Conservation (phyloP, 345 rosid species). For the Aurinia saxatilis region DNA sequence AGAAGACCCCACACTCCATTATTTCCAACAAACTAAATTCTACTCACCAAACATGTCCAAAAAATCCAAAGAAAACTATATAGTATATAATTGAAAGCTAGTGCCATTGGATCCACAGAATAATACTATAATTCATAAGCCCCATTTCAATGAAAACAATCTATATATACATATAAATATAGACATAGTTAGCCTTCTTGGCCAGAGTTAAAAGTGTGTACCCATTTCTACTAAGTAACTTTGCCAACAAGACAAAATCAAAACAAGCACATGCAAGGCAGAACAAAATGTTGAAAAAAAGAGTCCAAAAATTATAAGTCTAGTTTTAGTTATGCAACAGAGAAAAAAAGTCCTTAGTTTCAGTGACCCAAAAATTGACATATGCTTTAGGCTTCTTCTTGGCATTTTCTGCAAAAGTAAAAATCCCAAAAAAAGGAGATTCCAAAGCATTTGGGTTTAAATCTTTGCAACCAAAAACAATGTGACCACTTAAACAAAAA, state of each 20-base stretch:
- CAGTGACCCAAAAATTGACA: slow-evolving; percentile 27
- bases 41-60: slow-evolving; percentile 17
- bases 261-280: slow-evolving; percentile 25
- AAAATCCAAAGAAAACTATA: background rate
- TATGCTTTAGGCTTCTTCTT: slow-evolving; percentile 1
- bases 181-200: background rate
- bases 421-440: background rate
- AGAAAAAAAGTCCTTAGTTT: slow-evolving; percentile 13
- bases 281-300: slow-evolving; percentile 10
- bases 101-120: background rate
- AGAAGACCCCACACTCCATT: slow-evolving; percentile 36
- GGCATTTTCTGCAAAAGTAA: slow-evolving; percentile 9
- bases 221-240: background rate
- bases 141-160: slow-evolving; percentile 6
- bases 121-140: background rate
- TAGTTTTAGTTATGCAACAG: slow-evolving; percentile 11
- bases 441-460: too few species aligned
- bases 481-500: slow-evolving; percentile 49
- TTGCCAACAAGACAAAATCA: slow-evolving; percentile 17
- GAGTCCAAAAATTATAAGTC: slow-evolving; percentile 9
- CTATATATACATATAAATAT: background rate
- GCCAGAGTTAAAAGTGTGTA: background rate
- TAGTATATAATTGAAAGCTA: background rate
- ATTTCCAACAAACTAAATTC: slow-evolving; percentile 18
- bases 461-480: background rate